Percentiles rank a stretch among this genome's conserved stretches.
These are phyloP conservation scores for Asterella californica DNA, from an alignment of 225 moss, liverwort and hornwort species.

Conservation along the genomic window DNA sequence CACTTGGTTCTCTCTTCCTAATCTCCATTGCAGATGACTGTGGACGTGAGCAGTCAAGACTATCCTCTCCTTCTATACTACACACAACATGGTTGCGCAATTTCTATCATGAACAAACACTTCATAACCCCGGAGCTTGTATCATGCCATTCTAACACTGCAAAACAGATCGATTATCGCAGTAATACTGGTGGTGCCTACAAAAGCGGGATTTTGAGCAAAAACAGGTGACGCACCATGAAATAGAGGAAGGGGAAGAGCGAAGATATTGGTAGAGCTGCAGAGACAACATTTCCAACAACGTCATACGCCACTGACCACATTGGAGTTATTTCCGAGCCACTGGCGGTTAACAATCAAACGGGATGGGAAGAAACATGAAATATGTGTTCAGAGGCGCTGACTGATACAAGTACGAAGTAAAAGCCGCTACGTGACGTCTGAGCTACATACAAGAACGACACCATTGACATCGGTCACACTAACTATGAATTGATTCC, in stretches of 20 bases:
- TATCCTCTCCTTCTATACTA: too few relatives aligned
- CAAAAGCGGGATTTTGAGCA: background rate
- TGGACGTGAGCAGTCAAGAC: too few relatives aligned
- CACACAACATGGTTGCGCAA: too few relatives aligned
- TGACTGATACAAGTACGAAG: background rate
- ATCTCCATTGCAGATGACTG: too few relatives aligned
- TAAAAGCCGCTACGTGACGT: background rate
- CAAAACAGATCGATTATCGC: too few relatives aligned
- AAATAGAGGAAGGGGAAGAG: slow-evolving; percentile 86
- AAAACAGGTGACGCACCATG: slow-evolving; percentile 53
- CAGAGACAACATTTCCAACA: slow-evolving; percentile 9
- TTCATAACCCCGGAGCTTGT: too few relatives aligned
- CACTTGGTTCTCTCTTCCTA: too few relatives aligned
- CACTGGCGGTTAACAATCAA: background rate
- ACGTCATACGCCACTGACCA: background rate
- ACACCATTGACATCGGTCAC: background rate
- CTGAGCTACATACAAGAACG: background rate
- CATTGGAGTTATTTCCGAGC: background rate
- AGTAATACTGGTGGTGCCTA: too few relatives aligned
- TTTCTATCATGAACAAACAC: too few relatives aligned
- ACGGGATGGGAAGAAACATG: too few relatives aligned
- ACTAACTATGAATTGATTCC: background rate
- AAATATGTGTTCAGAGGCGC: background rate
- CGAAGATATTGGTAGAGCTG: slow-evolving; percentile 84
- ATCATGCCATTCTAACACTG: too few relatives aligned